A percentile compares a stretch with the other conserved stretches of the same genome.
These are phyloP conservation scores for Fragaria ananassa DNA, from an alignment of 306 rosid genomes.

Conservation along the genomic window DNA sequence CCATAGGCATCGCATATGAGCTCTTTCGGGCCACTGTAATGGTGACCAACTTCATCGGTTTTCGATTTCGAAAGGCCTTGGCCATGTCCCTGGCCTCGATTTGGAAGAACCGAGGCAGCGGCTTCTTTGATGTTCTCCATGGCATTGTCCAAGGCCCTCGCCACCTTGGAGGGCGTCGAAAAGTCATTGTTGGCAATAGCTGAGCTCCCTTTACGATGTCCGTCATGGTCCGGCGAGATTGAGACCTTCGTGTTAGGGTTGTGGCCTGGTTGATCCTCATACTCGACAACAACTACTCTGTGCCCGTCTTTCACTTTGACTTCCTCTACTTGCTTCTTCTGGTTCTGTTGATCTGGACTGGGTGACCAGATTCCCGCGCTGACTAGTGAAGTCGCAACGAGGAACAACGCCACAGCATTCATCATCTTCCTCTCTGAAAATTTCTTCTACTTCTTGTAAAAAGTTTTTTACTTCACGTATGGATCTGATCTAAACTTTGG, in stretches of 20 bases:
- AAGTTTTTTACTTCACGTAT: background rate
- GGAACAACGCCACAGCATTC: slow-evolving; percentile 50
- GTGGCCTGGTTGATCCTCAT: slow-evolving; percentile 42
- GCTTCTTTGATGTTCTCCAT: slow-evolving; percentile 37
- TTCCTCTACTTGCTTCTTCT: slow-evolving; percentile 12
- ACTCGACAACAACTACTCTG: slow-evolving; percentile 66
- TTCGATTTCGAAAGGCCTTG: slow-evolving; percentile 27
- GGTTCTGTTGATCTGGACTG: slow-evolving; percentile 11
- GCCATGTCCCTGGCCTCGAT: slow-evolving; percentile 40
- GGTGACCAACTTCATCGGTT: background rate
- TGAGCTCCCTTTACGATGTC: background rate
- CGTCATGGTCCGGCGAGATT: slow-evolving; percentile 39
- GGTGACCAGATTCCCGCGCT: slow-evolving; percentile 60
- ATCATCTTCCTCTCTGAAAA: slow-evolving; percentile 34
- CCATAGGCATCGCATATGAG: slow-evolving; percentile 66
- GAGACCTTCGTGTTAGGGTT: slow-evolving; percentile 63
- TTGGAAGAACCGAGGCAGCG: slow-evolving; percentile 37
- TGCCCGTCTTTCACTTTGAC: slow-evolving; percentile 66
- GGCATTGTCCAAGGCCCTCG: slow-evolving; percentile 9
- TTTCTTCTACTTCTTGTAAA: background rate
- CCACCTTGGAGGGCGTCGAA: background rate
- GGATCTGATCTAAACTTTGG: background rate
- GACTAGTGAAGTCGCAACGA: slow-evolving; percentile 49
- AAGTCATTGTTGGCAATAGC: background rate
- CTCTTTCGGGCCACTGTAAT: slow-evolving; percentile 33